Evolutionary conservation across 1,284 basidiomycete species (phyloP), one percentile per base, ranked within the genome.

Genomic region (Ustilago cynodontis): DNA sequence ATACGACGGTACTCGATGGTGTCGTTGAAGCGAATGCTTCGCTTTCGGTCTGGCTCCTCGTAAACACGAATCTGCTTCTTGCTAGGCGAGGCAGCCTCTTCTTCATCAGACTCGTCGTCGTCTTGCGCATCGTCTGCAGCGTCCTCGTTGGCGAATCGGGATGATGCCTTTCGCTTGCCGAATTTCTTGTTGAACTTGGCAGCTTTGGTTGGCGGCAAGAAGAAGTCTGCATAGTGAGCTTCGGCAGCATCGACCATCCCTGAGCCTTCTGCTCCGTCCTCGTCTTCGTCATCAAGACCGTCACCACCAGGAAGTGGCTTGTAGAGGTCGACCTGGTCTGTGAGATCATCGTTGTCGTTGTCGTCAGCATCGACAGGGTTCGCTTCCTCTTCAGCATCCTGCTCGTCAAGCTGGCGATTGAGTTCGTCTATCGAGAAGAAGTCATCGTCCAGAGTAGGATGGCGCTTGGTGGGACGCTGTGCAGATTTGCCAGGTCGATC

Each of bases 361-460:
- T 57, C 55, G 26, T 49, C 47, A 14, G 87, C 87, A 10, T 71
- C 58, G 92, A 88, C 53, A 87, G 88, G 56, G 6, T 92, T 91
- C 14, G 90, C 88, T 13, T 88, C 88, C 65, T 88, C 16, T 65
- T 73, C 45, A 91, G 91, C 87, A 35, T 97, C 94, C 8, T 91
- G 90, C 77, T 90, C 91, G 85, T 93, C 93, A 1, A 93, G 93
- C 86, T 94, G 91, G 5, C 91, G 90, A 85, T 98, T 97, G 88
- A 99, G 98, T 24, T 91, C 89, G 61, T 91, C 91, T 62, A 98
- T 90, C 63, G 93, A 91, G 87, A 99, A 99, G 88, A 99, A 98
- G 28, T 90, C 91, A 85, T 98, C 96, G 86, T 98, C 93, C n/a
- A 98, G 90, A 53, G 90, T 90, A 7, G 91, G 88, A 74, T 91